A percentile compares a stretch with the other conserved stretches of the same genome.
Evolutionary conservation across 2,329 filamentous ascomycete species (phyloP).

Genomic region (Colletotrichum magnum): DNA sequence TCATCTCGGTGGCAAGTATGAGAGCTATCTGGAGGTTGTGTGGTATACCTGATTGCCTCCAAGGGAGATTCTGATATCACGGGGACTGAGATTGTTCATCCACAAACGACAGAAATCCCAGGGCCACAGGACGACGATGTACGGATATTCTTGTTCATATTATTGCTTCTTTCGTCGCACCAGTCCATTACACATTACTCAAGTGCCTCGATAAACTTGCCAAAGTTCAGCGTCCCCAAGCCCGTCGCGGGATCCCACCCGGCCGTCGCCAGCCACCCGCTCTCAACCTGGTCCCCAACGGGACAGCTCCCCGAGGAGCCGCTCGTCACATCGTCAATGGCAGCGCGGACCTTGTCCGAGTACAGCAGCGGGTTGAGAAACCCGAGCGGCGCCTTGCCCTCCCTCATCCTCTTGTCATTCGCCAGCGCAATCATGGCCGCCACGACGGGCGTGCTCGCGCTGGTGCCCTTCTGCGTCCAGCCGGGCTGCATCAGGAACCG

Average conservation of each 20-base stretch:
- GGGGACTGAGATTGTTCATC: neutral
- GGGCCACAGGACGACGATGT: too few species aligned
- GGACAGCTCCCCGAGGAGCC: constrained; percentile 9
- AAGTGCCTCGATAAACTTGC: constrained; percentile 9
- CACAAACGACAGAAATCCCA: too few species aligned
- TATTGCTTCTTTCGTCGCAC: neutral
- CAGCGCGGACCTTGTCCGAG: constrained; percentile 35
- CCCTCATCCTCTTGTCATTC: constrained; percentile 57
- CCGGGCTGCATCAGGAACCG: constrained; percentile 59
- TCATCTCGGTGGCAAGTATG: constrained; percentile 7
- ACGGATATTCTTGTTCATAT: neutral
- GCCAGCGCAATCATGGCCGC: constrained; percentile 59
- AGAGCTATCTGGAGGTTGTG: constrained; percentile 18
- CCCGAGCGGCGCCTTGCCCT: constrained; percentile 54
- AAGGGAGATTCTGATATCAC: neutral
- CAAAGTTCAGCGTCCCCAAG: constrained; percentile 23
- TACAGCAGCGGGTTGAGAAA: constrained; percentile 62
- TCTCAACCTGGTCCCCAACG: constrained; percentile 2
- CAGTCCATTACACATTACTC: neutral
- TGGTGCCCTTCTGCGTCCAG: constrained; percentile 46
- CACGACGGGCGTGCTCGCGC: constrained; percentile 57
- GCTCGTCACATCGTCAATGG: constrained; percentile 17
- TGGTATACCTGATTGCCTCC: neutral
- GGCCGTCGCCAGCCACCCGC: constrained; percentile 14
- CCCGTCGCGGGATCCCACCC: constrained; percentile 26